Evolutionary conservation across 2,329 filamentous ascomycete species (phyloP), one percentile per base, ranked within the genome.

Genomic region (Arthrobotrys pseudoclavata): DNA sequence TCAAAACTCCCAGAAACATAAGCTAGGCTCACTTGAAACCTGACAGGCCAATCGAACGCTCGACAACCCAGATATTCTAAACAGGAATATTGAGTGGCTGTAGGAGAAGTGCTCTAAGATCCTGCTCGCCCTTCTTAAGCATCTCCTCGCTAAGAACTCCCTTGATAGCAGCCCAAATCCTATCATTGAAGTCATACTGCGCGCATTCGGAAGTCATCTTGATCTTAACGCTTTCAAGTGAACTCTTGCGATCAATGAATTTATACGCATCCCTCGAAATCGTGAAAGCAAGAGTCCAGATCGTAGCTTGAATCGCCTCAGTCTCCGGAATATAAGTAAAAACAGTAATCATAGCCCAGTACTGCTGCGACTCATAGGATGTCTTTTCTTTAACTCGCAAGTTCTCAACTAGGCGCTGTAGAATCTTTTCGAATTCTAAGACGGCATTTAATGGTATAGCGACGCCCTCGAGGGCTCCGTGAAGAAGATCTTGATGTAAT

Each of bases 81-180:
- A 53, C 15, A 3, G 50, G 50, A 10, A 53, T 53, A 31, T 53
- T 26, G 0, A 53, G 26, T 2, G 50, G 50, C 24, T 53, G 50
- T 1, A 53, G 13, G 7, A 5, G 3, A 7, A 53, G 50, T 22
- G 50, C 50, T 4, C 26, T 31, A 18, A 53, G 50, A 53, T 53
- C 50, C 12, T 53, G 24, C n/a, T 53, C 50, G 0, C 50, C 50
- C 13, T 31, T 53, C 50, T 53, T 53, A 1, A 53, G 50, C 50
- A 53, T 53, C 15, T 53, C 50, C 26, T 53, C 24, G 50, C 50
- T 53, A 53, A 53, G 50, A 18, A 31, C 50, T 9, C 50, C 50
- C 26, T 53, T 53, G 7, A 53, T 53, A 18, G 50, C 50, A 53
- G 50, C 13, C 50, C 50, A 53, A 18, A 53, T 53, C 26, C 5